Conservation (phyloP, 305 asterid genomes). For the Plantago rigida region DNA sequence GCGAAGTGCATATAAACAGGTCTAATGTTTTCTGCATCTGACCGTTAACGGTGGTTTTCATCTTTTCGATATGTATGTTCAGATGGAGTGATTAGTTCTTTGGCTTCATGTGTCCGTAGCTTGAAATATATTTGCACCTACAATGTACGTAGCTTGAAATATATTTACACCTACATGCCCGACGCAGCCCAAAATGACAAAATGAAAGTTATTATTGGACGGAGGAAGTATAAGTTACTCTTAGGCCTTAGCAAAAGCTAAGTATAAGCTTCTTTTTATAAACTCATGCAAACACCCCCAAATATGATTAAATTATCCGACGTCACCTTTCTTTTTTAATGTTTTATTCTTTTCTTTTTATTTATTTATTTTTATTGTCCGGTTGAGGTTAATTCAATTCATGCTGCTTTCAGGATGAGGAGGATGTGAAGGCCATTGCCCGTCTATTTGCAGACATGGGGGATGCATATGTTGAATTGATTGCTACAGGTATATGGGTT, state of each 20-base stretch:
- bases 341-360: not conserved
- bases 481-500: slow-evolving; percentile 72
- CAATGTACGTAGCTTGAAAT: not conserved
- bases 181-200: not conserved
- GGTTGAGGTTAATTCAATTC: slow-evolving; percentile 24
- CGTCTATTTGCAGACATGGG: slow-evolving; percentile 98
- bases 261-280: no score
- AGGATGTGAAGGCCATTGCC: slow-evolving; percentile 97
- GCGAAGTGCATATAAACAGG: not conserved
- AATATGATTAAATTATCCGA: not conserved
- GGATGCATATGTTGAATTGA: slow-evolving; percentile 88
- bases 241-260: no score
- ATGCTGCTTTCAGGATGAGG: slow-evolving; percentile 73
- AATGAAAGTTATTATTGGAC: not conserved
- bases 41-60: not conserved
- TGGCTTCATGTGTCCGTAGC: not conserved
- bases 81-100: not conserved
- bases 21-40: not conserved
- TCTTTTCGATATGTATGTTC: not conserved
- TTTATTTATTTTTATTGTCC: slow-evolving; percentile 16
- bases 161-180: not conserved
- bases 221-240: not conserved
- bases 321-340: not conserved
- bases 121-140: not conserved
- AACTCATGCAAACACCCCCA: not conserved